Percentiles rank a stretch among this genome's conserved stretches.
phyloP scores from a whole-genome alignment of 2,329 filamentous ascomycete species.

The Periconia macrospinosa region DNA sequence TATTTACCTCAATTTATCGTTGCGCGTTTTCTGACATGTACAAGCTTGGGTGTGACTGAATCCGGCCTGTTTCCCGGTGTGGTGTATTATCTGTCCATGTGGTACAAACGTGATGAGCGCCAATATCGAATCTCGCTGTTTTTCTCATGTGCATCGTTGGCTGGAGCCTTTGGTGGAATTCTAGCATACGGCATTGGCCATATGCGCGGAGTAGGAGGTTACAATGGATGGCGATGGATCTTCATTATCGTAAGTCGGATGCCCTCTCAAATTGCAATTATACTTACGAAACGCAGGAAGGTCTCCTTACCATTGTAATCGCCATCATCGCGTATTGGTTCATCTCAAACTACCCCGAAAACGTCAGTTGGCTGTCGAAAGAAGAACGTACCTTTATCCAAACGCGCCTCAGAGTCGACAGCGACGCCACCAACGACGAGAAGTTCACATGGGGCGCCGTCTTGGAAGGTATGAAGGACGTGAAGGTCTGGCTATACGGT shows the following conservation, averaged over 20 bases:
- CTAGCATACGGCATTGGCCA: constrained; percentile 64
- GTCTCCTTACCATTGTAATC: constrained; percentile 40
- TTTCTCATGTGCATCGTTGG: constrained; percentile 60
- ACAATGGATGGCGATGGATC: constrained; percentile 46
- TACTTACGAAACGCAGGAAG: constrained; percentile 30
- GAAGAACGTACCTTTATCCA: constrained; percentile 60
- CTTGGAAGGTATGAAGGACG: constrained; percentile 57
- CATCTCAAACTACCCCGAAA: constrained; percentile 67
- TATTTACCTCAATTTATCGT: not conserved
- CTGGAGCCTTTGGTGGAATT: constrained; percentile 64
- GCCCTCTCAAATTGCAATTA: not conserved
- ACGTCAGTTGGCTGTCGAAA: constrained; percentile 59
- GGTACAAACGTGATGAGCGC: constrained; percentile 63
- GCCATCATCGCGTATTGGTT: constrained; percentile 53
- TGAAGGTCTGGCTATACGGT: constrained; percentile 61
- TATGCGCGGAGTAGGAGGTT: constrained; percentile 57
- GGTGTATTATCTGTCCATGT: constrained; percentile 63
- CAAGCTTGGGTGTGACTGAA: constrained; percentile 38
- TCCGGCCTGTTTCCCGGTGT: constrained; percentile 44
- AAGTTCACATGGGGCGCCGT: constrained; percentile 70
- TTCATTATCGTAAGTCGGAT: constrained; percentile 39
- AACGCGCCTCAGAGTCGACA: constrained; percentile 66
- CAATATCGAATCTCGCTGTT: constrained; percentile 63
- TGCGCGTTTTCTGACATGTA: constrained; percentile 2
- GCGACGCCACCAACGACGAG: constrained; percentile 70